Base-by-base conservation (phyloP, 805 yeast species). In the Saccharomycopsis amapae region DNA sequence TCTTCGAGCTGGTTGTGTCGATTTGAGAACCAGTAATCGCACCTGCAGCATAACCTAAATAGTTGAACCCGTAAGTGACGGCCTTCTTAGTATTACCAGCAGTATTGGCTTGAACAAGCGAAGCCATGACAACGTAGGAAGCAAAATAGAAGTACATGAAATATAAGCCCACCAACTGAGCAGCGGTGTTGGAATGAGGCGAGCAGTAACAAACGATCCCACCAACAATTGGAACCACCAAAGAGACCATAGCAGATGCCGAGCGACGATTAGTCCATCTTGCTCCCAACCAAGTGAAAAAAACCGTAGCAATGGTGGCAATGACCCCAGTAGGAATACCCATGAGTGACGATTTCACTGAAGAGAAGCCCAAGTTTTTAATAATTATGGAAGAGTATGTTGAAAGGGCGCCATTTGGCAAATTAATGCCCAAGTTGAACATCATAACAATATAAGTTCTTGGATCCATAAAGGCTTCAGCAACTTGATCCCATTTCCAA, bases 21-120 rank as follows among this genome's bases (percentile, higher is more conserved):
- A 83, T 71, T 61, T 81, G 87, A 4, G 90, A 87, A 1, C 89
- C 90, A 45, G 80, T 72, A 35, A 82, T 66, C 58, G 81, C 78
- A 13, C 85, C 85, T 37, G 76, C 72, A 33, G 84, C 76, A 59
- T 81, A 84, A 4, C 78, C 81, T 48, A 81, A 69, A 60, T 81
- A 68, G 40, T 72, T 71, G 30, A 79, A 60, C 4, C 75, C 73
- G 55, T 67, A 72, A 2, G 65, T 69, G 2, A 72, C 64, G 38
- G 66, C 59, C 57, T 81, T 78, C 61, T 85, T 85, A 15, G 89
- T 81, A 51, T 77, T 75, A 13, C 93, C 93, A 2, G 88, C 79
- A 30, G 79, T 73, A 58, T 83, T 71, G 1, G 75, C 65, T 31
- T 65, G 61, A 43, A 67, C 61, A 38, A 61, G 56, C 5, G 69